Percentiles rank a stretch among this genome's conserved stretches.
Conservation (phyloP, 495 filamentous ascomycete genomes). For the Cladorrhinum samala region DNA sequence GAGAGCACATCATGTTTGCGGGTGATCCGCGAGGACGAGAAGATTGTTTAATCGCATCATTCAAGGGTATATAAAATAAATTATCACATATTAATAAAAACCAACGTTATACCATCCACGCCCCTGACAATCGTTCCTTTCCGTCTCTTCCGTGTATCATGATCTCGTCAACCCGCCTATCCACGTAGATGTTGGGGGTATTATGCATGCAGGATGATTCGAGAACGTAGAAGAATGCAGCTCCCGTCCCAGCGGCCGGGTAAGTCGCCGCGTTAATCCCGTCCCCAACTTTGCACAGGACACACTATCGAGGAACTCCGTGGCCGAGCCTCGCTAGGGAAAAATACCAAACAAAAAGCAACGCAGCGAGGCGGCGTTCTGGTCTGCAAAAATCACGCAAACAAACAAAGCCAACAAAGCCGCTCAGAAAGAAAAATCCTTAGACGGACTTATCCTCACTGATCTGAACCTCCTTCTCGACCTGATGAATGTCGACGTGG, state of each 20-base stretch:
- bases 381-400: constrained; percentile 5
- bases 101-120: constrained; percentile 3
- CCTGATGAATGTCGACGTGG: constrained; percentile 34
- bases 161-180: not conserved
- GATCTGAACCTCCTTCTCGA: constrained; percentile 31
- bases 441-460: constrained; percentile 21
- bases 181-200: too few species aligned
- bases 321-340: not conserved
- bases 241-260: not conserved
- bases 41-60: not conserved
- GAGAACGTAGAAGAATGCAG: not conserved
- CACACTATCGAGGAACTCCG: too few species aligned
- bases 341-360: not conserved
- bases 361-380: not conserved
- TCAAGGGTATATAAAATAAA: constrained; percentile 7
- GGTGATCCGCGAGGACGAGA: not conserved
- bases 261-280: not conserved
- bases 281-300: too few species aligned
- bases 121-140: not conserved
- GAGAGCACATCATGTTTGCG: too few species aligned
- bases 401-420: not conserved
- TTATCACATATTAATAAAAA: constrained; percentile 5
- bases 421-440: not conserved
- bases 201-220: not conserved
- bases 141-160: not conserved